phyloP scores from a whole-genome alignment of 495 filamentous ascomycete species.

The Sporormia fimetaria region DNA sequence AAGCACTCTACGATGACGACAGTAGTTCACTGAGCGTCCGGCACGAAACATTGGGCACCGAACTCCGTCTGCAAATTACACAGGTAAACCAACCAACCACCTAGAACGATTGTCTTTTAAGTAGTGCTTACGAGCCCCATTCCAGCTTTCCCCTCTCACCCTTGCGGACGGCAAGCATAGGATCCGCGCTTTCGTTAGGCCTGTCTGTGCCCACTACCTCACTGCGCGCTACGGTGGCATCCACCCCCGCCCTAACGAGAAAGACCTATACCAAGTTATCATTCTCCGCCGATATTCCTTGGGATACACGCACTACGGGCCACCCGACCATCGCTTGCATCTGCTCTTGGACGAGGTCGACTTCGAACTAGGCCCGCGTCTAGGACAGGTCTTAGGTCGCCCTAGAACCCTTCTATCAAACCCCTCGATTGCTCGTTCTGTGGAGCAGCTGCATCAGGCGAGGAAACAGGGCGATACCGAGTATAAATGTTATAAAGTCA shows the following conservation, averaged over 20 bases:
- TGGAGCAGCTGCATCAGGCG: too few relatives aligned
- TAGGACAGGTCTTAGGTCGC: neutral
- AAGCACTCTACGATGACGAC: too few relatives aligned
- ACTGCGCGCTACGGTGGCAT: neutral
- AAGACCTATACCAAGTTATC: neutral
- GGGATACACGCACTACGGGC: conserved; percentile 7
- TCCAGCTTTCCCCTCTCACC: conserved; percentile 1
- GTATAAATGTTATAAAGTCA: too few relatives aligned
- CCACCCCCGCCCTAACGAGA: neutral
- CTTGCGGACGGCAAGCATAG: conserved; percentile 9
- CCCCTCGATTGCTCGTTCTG: too few relatives aligned
- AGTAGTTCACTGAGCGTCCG: too few relatives aligned
- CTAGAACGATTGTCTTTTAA: too few relatives aligned
- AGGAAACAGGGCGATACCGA: too few relatives aligned
- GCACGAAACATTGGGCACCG: too few relatives aligned
- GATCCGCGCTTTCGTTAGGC: conserved; percentile 2
- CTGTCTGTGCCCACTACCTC: conserved; percentile 1
- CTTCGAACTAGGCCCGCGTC: neutral
- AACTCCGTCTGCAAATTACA: too few relatives aligned
- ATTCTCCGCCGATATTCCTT: conserved; percentile 7
- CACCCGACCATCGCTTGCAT: neutral
- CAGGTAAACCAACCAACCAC: too few relatives aligned
- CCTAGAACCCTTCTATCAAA: too few relatives aligned
- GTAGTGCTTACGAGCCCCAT: too few relatives aligned
- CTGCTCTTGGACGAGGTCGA: conserved; percentile 12